Percentiles rank a stretch among this genome's conserved stretches.
Evolutionary conservation across 2,329 filamentous ascomycete species (phyloP).

Genomic region (Zymoseptoria crescenta): DNA sequence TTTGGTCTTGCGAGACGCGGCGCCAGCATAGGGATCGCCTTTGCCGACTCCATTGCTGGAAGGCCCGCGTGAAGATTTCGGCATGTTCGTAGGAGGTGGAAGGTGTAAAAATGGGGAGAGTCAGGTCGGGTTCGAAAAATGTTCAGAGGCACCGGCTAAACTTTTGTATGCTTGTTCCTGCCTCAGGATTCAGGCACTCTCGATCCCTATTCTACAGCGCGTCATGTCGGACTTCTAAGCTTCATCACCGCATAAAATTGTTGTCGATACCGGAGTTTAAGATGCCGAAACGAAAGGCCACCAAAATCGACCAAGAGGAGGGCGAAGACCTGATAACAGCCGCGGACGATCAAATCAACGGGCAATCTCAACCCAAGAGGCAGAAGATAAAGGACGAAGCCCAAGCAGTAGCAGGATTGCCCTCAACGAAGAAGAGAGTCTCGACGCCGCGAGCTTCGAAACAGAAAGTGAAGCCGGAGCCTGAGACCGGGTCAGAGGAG

Average conservation of each 20-base stretch:
- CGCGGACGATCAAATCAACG: constrained; percentile 11
- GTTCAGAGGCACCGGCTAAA: not conserved
- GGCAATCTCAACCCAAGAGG: constrained; percentile 14
- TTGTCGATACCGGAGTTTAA: no score
- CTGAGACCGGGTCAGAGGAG: constrained; percentile 11
- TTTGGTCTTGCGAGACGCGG: constrained; percentile 36
- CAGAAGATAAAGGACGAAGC: constrained; percentile 13
- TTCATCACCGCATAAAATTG: no score
- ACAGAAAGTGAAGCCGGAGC: constrained; percentile 5
- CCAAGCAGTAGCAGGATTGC: not conserved
- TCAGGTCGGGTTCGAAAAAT: not conserved
- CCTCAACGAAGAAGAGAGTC: not conserved
- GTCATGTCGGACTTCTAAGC: not conserved
- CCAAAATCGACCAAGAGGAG: constrained; percentile 5
- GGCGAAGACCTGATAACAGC: constrained; percentile 17
- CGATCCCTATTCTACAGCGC: not conserved
- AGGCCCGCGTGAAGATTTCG: constrained; percentile 34
- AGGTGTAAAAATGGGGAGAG: not conserved
- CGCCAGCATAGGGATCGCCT: constrained; percentile 39
- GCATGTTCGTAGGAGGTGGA: constrained; percentile 30
- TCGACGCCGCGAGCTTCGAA: constrained; percentile 2
- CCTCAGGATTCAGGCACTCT: not conserved
- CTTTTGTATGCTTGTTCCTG: not conserved
- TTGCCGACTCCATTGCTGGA: constrained; percentile 31
- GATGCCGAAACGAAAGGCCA: constrained; percentile 23